A percentile compares a stretch with the other conserved stretches of the same genome.
Evolutionary conservation across 805 yeast genomes (phyloP).

Genomic region (Metschnikowia corniflorae): DNA sequence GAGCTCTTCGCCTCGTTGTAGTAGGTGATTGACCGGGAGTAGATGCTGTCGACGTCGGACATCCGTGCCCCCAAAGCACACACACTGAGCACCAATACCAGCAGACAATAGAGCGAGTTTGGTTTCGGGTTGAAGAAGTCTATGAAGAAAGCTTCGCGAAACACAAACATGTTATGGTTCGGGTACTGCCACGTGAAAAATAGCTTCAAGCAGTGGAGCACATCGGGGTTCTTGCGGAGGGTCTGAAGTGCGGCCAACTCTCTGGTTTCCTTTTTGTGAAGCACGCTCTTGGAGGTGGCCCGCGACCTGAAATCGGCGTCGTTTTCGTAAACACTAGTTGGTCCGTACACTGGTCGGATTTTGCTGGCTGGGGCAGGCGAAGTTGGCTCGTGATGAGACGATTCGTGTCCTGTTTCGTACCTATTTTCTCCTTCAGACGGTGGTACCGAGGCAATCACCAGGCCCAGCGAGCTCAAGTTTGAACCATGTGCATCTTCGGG

Average conservation of each 20-base stretch:
- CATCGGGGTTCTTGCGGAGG: constrained; percentile 16
- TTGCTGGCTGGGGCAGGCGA: constrained; percentile 15
- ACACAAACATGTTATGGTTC: constrained; percentile 59
- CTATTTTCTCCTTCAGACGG: background rate
- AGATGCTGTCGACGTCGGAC: constrained; percentile 41
- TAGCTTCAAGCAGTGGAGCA: constrained; percentile 36
- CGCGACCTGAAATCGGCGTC: constrained; percentile 30
- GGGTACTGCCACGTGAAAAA: constrained; percentile 67
- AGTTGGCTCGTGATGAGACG: background rate
- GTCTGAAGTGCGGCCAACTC: constrained; percentile 10
- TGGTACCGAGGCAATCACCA: background rate
- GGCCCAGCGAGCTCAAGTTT: background rate
- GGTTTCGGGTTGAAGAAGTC: constrained; percentile 58
- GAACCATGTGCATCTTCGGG: background rate
- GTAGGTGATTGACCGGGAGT: constrained; percentile 38
- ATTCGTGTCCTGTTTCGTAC: background rate
- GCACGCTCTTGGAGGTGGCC: constrained; percentile 23
- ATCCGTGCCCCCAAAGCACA: constrained; percentile 58
- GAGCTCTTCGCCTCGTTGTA: constrained; percentile 46
- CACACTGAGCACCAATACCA: constrained; percentile 50
- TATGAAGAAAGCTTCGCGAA: constrained; percentile 56
- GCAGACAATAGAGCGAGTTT: constrained; percentile 52
- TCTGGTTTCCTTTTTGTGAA: constrained; percentile 14
- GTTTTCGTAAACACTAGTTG: constrained; percentile 43
- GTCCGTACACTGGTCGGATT: constrained; percentile 41